These are phyloP conservation scores for Tetrastigma voinierianum DNA, from an alignment of 164 flowering plant species.

Conservation along the genomic window DNA sequence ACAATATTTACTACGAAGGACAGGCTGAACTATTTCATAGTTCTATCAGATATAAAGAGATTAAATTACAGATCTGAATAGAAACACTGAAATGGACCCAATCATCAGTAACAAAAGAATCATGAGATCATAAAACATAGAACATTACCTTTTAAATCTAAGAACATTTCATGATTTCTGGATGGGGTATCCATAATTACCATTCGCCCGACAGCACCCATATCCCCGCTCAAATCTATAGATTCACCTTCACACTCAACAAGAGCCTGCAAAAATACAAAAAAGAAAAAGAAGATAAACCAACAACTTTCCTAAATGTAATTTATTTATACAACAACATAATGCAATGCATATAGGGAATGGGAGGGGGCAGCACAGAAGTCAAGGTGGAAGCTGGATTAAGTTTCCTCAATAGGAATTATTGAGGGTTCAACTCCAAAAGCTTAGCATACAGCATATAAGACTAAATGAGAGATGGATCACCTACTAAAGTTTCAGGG, in stretches of 20 bases:
- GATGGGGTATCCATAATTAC: slow-evolving; percentile 58
- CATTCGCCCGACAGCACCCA: slow-evolving; percentile 91
- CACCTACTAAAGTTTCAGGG: no score
- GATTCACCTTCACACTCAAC: slow-evolving; percentile 97
- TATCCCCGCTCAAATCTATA: slow-evolving; percentile 94
- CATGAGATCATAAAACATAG: neutral
- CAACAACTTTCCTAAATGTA: neutral
- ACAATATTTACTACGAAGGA: no score
- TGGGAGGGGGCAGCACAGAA: no score
- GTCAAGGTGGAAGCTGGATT: no score
- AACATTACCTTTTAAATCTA: slow-evolving; percentile 80
- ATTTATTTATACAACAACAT: no score
- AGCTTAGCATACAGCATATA: no score
- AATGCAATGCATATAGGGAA: no score
- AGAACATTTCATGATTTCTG: slow-evolving; percentile 59
- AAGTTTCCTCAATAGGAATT: no score
- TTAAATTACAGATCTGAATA: neutral
- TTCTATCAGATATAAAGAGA: no score
- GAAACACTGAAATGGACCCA: slow-evolving; percentile 1
- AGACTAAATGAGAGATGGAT: no score
- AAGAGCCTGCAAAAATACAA: slow-evolving; percentile 62
- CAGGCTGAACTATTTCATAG: no score
- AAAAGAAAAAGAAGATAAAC: slow-evolving; percentile 3
- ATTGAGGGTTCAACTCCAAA: no score
- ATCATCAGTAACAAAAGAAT: neutral